Conservation (phyloP, 2,329 filamentous ascomycete species). For the Teratosphaeria gauchensis region DNA sequence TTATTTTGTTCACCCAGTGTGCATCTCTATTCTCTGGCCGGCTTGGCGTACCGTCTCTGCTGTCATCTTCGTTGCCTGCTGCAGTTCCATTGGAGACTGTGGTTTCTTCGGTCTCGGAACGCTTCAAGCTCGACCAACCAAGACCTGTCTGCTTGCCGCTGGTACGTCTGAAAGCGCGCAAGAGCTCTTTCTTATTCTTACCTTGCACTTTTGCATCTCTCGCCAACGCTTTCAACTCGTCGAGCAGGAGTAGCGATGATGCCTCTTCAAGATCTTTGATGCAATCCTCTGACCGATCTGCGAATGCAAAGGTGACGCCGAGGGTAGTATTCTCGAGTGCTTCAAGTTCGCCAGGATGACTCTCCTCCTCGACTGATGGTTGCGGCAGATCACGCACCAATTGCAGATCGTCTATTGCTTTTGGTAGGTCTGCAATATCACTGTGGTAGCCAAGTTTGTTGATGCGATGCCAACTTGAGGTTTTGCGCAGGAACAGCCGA, state of each 20-base stretch:
- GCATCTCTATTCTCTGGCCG: constrained; percentile 53
- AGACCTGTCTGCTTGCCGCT: constrained; percentile 68
- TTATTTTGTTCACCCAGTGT: constrained; percentile 69
- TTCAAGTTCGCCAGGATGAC: constrained; percentile 41
- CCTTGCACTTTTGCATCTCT: constrained; percentile 81
- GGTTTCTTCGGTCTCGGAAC: constrained; percentile 53
- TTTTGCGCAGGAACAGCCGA: constrained; percentile 83
- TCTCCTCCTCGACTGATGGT: constrained; percentile 26
- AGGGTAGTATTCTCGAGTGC: constrained; percentile 41
- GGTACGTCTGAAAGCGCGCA: constrained; percentile 61
- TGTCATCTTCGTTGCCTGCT: constrained; percentile 13
- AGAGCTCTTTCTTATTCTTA: constrained; percentile 74
- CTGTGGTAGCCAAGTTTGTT: constrained; percentile 67
- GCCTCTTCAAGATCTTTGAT: constrained; percentile 78
- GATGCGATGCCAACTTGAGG: constrained; percentile 80
- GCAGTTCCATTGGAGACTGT: constrained; percentile 35
- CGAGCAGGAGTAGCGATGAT: constrained; percentile 67
- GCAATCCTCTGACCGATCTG: constrained; percentile 62
- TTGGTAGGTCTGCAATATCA: constrained; percentile 66
- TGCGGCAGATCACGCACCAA: constrained; percentile 45
- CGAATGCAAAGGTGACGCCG: constrained; percentile 59
- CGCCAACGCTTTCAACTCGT: constrained; percentile 75
- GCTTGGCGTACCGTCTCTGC: constrained; percentile 31
- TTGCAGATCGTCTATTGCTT: constrained; percentile 59
- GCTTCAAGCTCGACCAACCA: constrained; percentile 55